phyloP scores from a whole-genome alignment of 1,139 yeast genomes.

The Yamadazyma buinensis region DNA sequence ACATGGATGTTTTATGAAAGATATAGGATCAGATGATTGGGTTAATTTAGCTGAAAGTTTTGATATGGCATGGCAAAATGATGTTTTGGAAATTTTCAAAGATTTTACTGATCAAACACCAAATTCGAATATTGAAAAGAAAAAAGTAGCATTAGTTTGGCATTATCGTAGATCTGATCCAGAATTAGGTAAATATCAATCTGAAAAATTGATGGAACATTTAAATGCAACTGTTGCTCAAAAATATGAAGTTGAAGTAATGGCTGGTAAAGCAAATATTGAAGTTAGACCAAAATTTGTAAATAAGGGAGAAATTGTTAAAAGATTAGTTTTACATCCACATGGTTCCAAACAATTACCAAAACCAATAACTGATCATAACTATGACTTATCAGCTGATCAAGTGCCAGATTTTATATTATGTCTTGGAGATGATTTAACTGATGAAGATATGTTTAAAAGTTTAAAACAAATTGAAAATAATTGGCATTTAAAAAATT shows the following conservation, averaged over 20 bases:
- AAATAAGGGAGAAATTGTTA: constrained; percentile 95
- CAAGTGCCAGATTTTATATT: constrained; percentile 76
- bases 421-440: constrained; percentile 92
- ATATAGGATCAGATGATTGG: constrained; percentile 64
- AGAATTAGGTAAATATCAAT: constrained; percentile 84
- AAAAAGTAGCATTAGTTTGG: constrained; percentile 96
- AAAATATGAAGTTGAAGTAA: constrained; percentile 86
- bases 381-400: constrained; percentile 33
- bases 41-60: constrained; percentile 73
- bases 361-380: constrained; percentile 20
- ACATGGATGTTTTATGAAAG: constrained; percentile 93
- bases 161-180: constrained; percentile 96
- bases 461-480: constrained; percentile 62
- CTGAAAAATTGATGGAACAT: constrained; percentile 66
- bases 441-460: constrained; percentile 96
- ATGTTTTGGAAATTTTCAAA: constrained; percentile 70
- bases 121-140: constrained; percentile 81
- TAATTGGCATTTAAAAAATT: constrained; percentile 36
- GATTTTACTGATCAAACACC: constrained; percentile 85
- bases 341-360: constrained; percentile 49
- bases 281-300: constrained; percentile 94
- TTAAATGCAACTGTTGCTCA: constrained; percentile 57
- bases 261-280: constrained; percentile 88
- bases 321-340: constrained; percentile 61
- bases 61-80: constrained; percentile 93